A percentile compares a stretch with the other conserved stretches of the same genome.
These are phyloP conservation scores for Cystoderma amianthinum DNA, from an alignment of 768 basidiomycete species.

Conservation along the genomic window DNA sequence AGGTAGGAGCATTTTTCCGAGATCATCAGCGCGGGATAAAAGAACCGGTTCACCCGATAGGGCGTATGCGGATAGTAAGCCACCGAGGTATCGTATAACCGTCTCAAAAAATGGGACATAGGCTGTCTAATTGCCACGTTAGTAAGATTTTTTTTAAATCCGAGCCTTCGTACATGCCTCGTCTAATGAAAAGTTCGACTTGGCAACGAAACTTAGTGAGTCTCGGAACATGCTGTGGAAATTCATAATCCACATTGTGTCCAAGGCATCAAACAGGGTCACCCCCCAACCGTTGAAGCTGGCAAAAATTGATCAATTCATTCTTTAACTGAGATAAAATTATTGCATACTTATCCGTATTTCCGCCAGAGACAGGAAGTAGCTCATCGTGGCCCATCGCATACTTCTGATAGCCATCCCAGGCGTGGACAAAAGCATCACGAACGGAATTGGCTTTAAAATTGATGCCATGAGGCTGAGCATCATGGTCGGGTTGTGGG, in stretches of 20 bases:
- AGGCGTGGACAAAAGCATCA: constrained; percentile 56
- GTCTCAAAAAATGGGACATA: constrained; percentile 68
- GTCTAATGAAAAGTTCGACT: constrained; percentile 36
- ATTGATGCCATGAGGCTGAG: not conserved
- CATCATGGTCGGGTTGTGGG: not conserved
- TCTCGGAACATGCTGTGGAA: constrained; percentile 57
- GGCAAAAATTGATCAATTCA: too few relatives aligned
- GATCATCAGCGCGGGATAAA: constrained; percentile 64
- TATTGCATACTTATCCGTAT: constrained; percentile 48
- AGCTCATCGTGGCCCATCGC: constrained; percentile 57
- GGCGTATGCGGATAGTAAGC: constrained; percentile 74
- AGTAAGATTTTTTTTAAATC: too few relatives aligned
- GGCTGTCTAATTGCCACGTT: too few relatives aligned
- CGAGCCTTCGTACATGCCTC: constrained; percentile 27
- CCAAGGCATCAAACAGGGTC: constrained; percentile 71
- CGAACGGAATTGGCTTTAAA: constrained; percentile 47
- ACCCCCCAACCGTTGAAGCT: constrained; percentile 69
- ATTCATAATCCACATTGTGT: constrained; percentile 80
- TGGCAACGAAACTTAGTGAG: constrained; percentile 44
- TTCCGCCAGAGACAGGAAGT: constrained; percentile 38
- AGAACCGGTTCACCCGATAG: constrained; percentile 59
- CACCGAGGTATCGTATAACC: constrained; percentile 80
- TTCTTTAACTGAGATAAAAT: not conserved
- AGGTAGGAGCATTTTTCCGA: constrained; percentile 61
- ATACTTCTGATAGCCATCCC: constrained; percentile 41